Evolutionary conservation across 2,329 filamentous ascomycete genomes (phyloP).

Genomic region (Fusarium citri): DNA sequence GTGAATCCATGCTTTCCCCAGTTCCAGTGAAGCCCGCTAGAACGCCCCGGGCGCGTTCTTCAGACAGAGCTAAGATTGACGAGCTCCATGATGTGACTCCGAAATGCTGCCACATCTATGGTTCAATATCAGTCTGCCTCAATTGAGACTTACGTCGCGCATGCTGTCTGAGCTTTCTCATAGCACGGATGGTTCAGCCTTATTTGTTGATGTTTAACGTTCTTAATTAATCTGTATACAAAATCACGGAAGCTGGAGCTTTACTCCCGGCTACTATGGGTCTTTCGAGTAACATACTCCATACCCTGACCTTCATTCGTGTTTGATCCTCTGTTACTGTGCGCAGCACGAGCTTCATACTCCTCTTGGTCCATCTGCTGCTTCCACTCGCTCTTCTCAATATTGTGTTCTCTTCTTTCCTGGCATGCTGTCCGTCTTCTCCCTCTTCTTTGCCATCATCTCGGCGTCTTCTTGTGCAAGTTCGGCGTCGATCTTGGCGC

Average conservation of each 20-base stretch:
- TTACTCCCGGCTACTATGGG: background rate
- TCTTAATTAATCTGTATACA: background rate
- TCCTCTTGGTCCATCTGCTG: background rate
- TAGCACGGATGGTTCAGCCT: background rate
- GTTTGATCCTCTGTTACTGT: background rate
- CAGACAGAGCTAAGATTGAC: background rate
- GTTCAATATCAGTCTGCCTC: background rate
- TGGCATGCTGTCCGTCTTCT: conserved; percentile 13
- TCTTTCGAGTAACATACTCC: background rate
- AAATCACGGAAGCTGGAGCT: background rate
- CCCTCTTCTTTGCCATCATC: conserved; percentile 15
- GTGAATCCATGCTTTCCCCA: background rate
- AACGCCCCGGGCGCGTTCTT: background rate
- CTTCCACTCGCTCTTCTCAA: conserved; percentile 4
- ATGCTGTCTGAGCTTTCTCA: background rate
- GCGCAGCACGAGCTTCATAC: background rate
- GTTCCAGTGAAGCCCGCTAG: background rate
- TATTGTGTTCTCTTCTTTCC: conserved; percentile 14
- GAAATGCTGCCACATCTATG: background rate
- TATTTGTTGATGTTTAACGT: background rate
- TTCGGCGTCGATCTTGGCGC: conserved; percentile 22
- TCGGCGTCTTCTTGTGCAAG: conserved; percentile 29
- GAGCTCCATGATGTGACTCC: background rate
- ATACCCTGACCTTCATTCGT: background rate
- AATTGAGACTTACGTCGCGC: background rate